Conservation (phyloP, 2,329 filamentous ascomycete genomes). For the Alternaria solani region DNA sequence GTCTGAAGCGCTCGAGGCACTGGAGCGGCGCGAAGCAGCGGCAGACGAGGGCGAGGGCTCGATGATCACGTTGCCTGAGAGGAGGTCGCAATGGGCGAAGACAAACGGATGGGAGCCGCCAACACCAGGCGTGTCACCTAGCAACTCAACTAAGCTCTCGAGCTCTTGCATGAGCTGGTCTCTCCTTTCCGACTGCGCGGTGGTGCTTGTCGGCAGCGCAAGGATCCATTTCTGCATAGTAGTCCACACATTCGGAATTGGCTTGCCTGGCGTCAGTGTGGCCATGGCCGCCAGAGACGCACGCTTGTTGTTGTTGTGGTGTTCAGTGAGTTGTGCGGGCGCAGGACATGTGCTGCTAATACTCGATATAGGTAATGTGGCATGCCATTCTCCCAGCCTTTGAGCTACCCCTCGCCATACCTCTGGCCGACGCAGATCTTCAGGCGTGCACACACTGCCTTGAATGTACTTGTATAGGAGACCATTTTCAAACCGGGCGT, state of each 20-base stretch:
- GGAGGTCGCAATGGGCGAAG: constrained; percentile 93
- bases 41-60: constrained; percentile 60
- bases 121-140: constrained; percentile 80
- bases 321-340: constrained; percentile 39
- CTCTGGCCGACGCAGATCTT: constrained; percentile 77
- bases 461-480: constrained; percentile 92
- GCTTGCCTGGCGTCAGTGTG: constrained; percentile 68
- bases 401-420: constrained; percentile 86
- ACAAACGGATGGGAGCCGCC: constrained; percentile 76
- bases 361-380: constrained; percentile 66
- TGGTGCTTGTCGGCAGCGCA: constrained; percentile 78
- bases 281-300: constrained; percentile 49
- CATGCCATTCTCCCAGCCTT: constrained; percentile 92
- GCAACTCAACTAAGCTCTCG: constrained; percentile 70
- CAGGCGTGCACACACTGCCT: constrained; percentile 79
- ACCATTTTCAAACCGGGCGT: constrained; percentile 94
- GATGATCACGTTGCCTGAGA: constrained; percentile 96
- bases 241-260: constrained; percentile 89
- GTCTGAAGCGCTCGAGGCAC: constrained; percentile 42
- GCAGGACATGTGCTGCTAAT: constrained; percentile 54
- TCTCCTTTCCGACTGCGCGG: constrained; percentile 72
- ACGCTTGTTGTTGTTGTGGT: constrained; percentile 45
- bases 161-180: constrained; percentile 77
- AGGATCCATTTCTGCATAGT: constrained; percentile 96
- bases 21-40: constrained; percentile 45